A percentile compares a stretch with the other conserved stretches of the same genome.
These are phyloP conservation scores for Saccharomycopsis schoenii DNA, from an alignment of 805 yeast genomes.

Conservation along the genomic window DNA sequence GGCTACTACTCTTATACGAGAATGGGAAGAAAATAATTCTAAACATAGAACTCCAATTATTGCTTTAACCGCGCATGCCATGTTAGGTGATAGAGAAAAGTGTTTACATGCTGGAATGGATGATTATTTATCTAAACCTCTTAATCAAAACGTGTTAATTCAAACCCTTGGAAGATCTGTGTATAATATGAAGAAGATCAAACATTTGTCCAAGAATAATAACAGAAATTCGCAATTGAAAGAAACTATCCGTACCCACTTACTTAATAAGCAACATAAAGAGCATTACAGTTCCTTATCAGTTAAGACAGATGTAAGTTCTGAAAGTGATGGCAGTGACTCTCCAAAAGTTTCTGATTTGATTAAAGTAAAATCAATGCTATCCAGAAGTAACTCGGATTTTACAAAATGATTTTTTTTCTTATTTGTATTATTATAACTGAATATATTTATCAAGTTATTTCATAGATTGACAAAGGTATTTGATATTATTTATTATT, in stretches of 20 bases:
- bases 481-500: background rate
- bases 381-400: background rate
- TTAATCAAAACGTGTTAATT: conserved; percentile 71
- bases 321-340: background rate
- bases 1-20: conserved; percentile 77
- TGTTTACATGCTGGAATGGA: conserved; percentile 88
- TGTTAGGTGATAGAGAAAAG: conserved; percentile 85
- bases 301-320: background rate
- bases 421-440: background rate
- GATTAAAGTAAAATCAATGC: conserved; percentile 8
- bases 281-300: background rate
- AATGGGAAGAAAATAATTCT: conserved; percentile 75
- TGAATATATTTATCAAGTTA: background rate
- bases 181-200: conserved; percentile 34
- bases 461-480: background rate
- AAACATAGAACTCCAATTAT: conserved; percentile 81
- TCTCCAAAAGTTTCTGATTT: conserved; percentile 16
- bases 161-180: conserved; percentile 82
- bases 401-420: background rate
- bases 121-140: conserved; percentile 80
- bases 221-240: background rate
- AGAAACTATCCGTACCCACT: background rate
- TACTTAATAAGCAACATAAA: background rate
- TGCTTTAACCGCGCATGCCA: conserved; percentile 88
- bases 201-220: conserved; percentile 8